These are phyloP conservation scores for Tillandsia fasciculata DNA, from an alignment of 176 grass and related monocot genomes.

Conservation along the genomic window DNA sequence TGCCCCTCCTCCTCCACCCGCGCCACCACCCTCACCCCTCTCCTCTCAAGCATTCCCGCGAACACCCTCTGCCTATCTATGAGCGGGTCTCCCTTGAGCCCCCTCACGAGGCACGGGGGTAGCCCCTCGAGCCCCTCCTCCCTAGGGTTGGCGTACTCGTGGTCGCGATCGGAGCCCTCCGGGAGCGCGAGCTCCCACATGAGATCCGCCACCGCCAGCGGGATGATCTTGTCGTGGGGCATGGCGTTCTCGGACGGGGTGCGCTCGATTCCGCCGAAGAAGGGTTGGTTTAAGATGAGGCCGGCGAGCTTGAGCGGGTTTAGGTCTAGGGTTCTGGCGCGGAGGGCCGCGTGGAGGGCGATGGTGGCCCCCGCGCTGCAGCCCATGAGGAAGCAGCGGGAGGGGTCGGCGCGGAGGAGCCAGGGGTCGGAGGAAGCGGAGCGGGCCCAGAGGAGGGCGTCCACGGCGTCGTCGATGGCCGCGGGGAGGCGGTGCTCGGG, in stretches of 20 bases:
- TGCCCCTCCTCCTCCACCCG: conserved; percentile 41
- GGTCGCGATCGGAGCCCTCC: conserved; percentile 49
- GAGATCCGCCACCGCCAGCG: conserved; percentile 61
- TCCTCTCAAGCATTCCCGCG: conserved; percentile 34
- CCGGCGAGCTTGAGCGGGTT: conserved; percentile 28
- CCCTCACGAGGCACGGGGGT: conserved; percentile 66
- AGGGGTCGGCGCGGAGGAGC: conserved; percentile 22
- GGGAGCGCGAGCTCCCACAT: conserved; percentile 89
- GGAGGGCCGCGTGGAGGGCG: conserved; percentile 56
- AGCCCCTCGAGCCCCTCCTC: conserved; percentile 35
- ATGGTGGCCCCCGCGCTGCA: conserved; percentile 65
- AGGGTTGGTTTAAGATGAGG: conserved; percentile 61
- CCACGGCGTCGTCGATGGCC: conserved; percentile 68
- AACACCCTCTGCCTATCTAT: conserved; percentile 55
- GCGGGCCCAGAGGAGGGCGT: conserved; percentile 47
- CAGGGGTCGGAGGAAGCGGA: conserved; percentile 4
- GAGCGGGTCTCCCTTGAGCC: conserved; percentile 49
- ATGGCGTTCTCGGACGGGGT: conserved; percentile 51
- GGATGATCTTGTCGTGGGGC: conserved; percentile 49
- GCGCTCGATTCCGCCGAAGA: conserved; percentile 46
- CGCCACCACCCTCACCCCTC: conserved; percentile 38
- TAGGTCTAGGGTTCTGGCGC: conserved; percentile 33
- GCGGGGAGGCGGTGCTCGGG: conserved; percentile 82
- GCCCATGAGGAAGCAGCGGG: conserved; percentile 68
- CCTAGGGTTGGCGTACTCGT: conserved; percentile 63